Base-by-base conservation (phyloP, 2,329 filamentous ascomycete species). In the Penicillium sclerotigenum region DNA sequence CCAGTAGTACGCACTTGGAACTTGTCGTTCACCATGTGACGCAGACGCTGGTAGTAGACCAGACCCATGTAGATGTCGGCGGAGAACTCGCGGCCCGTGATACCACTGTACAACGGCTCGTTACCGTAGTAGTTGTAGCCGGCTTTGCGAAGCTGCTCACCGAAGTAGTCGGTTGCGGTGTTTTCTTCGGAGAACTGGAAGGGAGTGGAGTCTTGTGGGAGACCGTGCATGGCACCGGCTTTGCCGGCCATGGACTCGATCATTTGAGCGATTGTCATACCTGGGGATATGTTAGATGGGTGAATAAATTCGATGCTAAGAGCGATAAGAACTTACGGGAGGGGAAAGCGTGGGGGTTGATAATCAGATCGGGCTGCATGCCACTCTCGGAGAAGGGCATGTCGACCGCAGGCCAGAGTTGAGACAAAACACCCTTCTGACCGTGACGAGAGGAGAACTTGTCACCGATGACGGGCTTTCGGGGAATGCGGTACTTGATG, bases 11-110 rank as follows among this genome's bases (percentile, higher is more conserved):
- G 87, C 54, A 97, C 94, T 75, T 99, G 94, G 81, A 90, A 99
- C 77, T 99, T 99, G 77, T 99, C 94, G 83, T 97, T 97, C 54
- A 99, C 94, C 94, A 99, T 99, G 87, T 99, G 94, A 73, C 94
- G 84, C 59, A 99, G 83, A 74, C 94, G 87, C 77, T 99, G 94
- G 81, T 99, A 99, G 81, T 97, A 97, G 59, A 99, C 94, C 11
- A 97, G 87, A 45, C 94, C 94, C 57, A 97, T 85, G 78, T 96
- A 99, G 69, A 99, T 97, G 72, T 99, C 94, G 7, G 91, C 93
- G 20, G 87, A 87, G 38, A 99, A 87, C 75, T 97, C 93, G 73
- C 96, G 87, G 59, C 94, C 94, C 0, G 94, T 99, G 73, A 97
- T 93, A 40, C 94, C 94, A 41, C 89, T 94, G 80, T 99, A 99